Percentiles rank a stretch among this genome's conserved stretches.
Conservation (phyloP, 768 basidiomycete genomes). For the Dioszegia hungarica region DNA sequence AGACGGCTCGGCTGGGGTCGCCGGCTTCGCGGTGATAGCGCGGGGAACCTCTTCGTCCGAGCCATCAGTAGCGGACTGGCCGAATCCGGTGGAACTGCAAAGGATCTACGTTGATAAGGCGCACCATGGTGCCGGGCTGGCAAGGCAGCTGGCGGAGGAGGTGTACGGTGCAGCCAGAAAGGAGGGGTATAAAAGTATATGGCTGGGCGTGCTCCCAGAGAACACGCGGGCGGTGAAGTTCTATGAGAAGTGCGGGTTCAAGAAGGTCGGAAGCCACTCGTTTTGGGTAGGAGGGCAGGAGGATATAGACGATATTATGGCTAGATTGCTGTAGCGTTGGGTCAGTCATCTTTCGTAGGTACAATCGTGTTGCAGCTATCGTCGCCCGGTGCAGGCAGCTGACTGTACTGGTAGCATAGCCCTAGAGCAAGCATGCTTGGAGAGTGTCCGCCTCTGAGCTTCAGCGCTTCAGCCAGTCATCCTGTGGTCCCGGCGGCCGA, state of each 20-base stretch:
- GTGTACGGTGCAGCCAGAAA: not conserved
- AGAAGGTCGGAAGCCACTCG: constrained; percentile 10
- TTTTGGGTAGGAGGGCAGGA: constrained; percentile 1
- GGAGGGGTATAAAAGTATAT: constrained; percentile 9
- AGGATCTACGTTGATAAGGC: constrained; percentile 11
- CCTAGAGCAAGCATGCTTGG: no score
- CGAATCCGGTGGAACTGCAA: constrained; percentile 10
- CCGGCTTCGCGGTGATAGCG: constrained; percentile 4
- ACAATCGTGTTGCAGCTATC: no score
- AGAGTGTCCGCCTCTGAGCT: no score
- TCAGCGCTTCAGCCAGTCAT: no score
- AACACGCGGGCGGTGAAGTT: constrained; percentile 11
- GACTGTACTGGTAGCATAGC: no score
- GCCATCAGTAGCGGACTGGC: constrained; percentile 1
- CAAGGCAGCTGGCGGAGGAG: not conserved
- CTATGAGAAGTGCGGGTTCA: constrained; percentile 16
- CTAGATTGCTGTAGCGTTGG: constrained; percentile 9
- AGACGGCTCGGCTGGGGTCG: not conserved
- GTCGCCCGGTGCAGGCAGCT: no score
- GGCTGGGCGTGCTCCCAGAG: constrained; percentile 11
- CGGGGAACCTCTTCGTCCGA: not conserved
- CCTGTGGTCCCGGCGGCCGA: no score
- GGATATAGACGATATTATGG: constrained; percentile 12
- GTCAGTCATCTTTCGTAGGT: no score
- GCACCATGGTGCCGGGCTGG: constrained; percentile 13